Conservation (phyloP, 495 filamentous ascomycete species). For the Neurospora terricola region DNA sequence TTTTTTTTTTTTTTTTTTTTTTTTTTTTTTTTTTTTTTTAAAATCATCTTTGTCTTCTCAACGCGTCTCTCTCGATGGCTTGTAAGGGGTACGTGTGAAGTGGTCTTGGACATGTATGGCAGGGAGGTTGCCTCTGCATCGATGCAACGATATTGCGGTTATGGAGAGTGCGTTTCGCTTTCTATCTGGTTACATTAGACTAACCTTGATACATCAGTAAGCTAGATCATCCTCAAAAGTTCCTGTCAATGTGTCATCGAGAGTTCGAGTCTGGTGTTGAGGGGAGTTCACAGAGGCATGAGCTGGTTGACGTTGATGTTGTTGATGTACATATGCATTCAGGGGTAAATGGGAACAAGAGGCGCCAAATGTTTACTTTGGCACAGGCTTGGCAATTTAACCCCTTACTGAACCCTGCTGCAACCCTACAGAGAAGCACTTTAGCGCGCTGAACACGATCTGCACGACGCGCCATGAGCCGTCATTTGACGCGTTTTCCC, state of each 20-base stretch:
- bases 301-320: conserved; percentile 2
- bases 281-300: neutral
- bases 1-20: neutral
- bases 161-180: neutral
- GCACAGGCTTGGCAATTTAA: neutral
- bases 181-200: neutral
- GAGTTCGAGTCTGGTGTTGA: neutral
- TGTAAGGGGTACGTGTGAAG: neutral
- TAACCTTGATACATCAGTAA: neutral
- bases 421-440: neutral
- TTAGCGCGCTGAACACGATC: neutral
- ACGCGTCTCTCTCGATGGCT: neutral
- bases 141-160: neutral
- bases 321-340: neutral
- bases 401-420: neutral
- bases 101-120: neutral
- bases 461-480: conserved; percentile 1
- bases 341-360: neutral
- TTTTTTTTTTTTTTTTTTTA: neutral
- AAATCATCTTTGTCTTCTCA: neutral
- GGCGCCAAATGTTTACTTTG: neutral
- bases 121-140: neutral
- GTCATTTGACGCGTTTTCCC: conserved; percentile 11
- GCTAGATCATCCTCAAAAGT: neutral
- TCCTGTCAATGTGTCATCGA: neutral